These are phyloP conservation scores for Fusarium continuum DNA, from an alignment of 2,329 filamentous ascomycete species.

Conservation along the genomic window DNA sequence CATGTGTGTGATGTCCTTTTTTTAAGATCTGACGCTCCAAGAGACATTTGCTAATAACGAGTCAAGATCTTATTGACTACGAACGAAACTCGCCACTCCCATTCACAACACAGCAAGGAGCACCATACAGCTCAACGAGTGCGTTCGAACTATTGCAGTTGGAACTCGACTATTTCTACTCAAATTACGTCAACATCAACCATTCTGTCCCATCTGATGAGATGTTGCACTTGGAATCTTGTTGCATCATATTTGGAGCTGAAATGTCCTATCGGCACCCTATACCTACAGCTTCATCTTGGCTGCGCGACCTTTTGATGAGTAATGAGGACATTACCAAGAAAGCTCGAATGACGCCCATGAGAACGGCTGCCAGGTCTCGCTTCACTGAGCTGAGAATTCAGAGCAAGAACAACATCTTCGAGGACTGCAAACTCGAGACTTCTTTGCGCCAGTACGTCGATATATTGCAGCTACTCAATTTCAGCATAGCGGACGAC, in stretches of 20 bases:
- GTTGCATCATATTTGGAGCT: conserved; percentile 44
- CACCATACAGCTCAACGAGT: conserved; percentile 31
- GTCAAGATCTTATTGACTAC: conserved; percentile 28
- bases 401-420: conserved; percentile 42
- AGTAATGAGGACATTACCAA: conserved; percentile 6
- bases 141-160: conserved; percentile 51
- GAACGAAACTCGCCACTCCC: conserved; percentile 37
- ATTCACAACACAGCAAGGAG: conserved; percentile 29
- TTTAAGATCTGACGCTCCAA: fast-evolving
- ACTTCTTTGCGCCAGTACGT: conserved; percentile 26
- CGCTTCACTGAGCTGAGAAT: conserved; percentile 35
- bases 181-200: conserved; percentile 35
- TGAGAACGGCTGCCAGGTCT: conserved; percentile 36
- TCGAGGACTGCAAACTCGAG: conserved; percentile 44
- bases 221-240: conserved; percentile 39
- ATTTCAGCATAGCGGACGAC: conserved; percentile 6
- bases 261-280: conserved; percentile 20
- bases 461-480: not conserved
- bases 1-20: conserved; percentile 43
- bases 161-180: conserved; percentile 45
- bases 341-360: conserved; percentile 37
- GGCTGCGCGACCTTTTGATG: conserved; percentile 43
- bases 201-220: conserved; percentile 32
- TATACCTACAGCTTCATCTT: conserved; percentile 18
- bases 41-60: not conserved